These are phyloP conservation scores for Trichoderma oligosporum DNA, from an alignment of 2,329 filamentous ascomycete species.

Conservation along the genomic window DNA sequence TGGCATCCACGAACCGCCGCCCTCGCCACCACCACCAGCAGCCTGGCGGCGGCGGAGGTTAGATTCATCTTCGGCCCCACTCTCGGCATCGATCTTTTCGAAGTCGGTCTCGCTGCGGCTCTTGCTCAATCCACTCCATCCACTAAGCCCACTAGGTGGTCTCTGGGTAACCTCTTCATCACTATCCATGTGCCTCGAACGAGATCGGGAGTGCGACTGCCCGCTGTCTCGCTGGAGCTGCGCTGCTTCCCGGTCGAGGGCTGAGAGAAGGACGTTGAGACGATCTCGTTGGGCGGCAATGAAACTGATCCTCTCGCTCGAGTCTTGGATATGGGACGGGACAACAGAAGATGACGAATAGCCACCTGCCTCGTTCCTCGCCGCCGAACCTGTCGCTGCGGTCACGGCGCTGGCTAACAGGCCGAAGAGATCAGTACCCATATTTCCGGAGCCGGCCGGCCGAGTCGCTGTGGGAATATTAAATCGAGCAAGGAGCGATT, in stretches of 20 bases:
- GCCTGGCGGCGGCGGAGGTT: slow-evolving; percentile 34
- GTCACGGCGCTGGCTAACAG: slow-evolving; percentile 72
- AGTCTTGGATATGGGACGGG: slow-evolving; percentile 62
- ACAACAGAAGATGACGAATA: slow-evolving; percentile 47
- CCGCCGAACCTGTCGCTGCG: slow-evolving; percentile 49
- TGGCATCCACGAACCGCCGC: slow-evolving; percentile 45
- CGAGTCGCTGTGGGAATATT: slow-evolving; percentile 67
- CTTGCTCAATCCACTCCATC: slow-evolving; percentile 62
- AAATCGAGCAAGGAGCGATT: slow-evolving; percentile 80
- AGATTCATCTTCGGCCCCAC: slow-evolving; percentile 53
- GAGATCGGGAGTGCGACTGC: slow-evolving; percentile 26
- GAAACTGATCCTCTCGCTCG: slow-evolving; percentile 67
- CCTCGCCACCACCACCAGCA: slow-evolving; percentile 23
- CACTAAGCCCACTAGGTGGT: slow-evolving; percentile 47
- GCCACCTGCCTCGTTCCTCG: slow-evolving; percentile 26
- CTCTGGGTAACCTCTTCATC: slow-evolving; percentile 39
- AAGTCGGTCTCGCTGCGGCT: slow-evolving; percentile 86
- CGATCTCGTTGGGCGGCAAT: slow-evolving; percentile 76
- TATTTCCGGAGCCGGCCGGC: slow-evolving; percentile 41
- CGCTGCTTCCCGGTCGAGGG: slow-evolving; percentile 74
- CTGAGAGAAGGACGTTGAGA: slow-evolving; percentile 68
- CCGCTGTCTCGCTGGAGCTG: slow-evolving; percentile 46
- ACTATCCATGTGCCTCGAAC: slow-evolving; percentile 26
- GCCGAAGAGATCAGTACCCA: slow-evolving; percentile 67
- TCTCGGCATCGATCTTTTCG: slow-evolving; percentile 79